Percentiles rank a stretch among this genome's conserved stretches.
phyloP scores from a whole-genome alignment of 2,329 filamentous ascomycete species.

The Aureobasidium sp. region DNA sequence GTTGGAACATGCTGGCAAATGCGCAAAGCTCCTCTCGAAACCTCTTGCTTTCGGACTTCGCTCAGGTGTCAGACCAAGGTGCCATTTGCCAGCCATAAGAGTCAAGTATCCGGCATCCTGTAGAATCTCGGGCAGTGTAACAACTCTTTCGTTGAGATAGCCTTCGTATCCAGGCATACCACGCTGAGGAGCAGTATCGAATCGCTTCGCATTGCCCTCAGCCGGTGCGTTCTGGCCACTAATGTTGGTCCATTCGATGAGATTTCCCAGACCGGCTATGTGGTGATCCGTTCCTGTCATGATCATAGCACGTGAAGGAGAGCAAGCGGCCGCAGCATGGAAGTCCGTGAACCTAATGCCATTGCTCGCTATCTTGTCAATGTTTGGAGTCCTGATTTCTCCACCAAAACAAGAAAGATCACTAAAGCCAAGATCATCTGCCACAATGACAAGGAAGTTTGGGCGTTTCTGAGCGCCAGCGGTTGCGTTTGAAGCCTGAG shows the following conservation, averaged over 20 bases:
- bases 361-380: slow-evolving; percentile 44
- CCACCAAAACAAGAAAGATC: slow-evolving; percentile 54
- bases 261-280: slow-evolving; percentile 52
- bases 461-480: slow-evolving; percentile 39
- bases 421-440: slow-evolving; percentile 55
- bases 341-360: slow-evolving; percentile 57
- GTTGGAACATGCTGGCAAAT: slow-evolving; percentile 54
- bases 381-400: slow-evolving; percentile 54
- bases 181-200: slow-evolving; percentile 48
- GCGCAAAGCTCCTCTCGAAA: slow-evolving; percentile 53
- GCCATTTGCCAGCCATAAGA: slow-evolving; percentile 58
- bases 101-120: slow-evolving; percentile 54
- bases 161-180: slow-evolving; percentile 57
- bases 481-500: slow-evolving; percentile 27
- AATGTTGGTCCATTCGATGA: slow-evolving; percentile 53
- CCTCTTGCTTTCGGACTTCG: slow-evolving; percentile 50
- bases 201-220: slow-evolving; percentile 37
- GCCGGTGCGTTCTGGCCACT: slow-evolving; percentile 48
- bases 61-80: slow-evolving; percentile 53
- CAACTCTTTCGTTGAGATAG: slow-evolving; percentile 55
- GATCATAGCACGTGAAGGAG: slow-evolving; percentile 59
- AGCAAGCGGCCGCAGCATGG: slow-evolving; percentile 59
- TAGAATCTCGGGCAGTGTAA: slow-evolving; percentile 52
- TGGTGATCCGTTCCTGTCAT: slow-evolving; percentile 59
- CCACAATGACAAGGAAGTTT: slow-evolving; percentile 54